Evolutionary conservation across 192 early-diverging fungal genomes (phyloP).

Genomic region (Umbelopsis isabellina): DNA sequence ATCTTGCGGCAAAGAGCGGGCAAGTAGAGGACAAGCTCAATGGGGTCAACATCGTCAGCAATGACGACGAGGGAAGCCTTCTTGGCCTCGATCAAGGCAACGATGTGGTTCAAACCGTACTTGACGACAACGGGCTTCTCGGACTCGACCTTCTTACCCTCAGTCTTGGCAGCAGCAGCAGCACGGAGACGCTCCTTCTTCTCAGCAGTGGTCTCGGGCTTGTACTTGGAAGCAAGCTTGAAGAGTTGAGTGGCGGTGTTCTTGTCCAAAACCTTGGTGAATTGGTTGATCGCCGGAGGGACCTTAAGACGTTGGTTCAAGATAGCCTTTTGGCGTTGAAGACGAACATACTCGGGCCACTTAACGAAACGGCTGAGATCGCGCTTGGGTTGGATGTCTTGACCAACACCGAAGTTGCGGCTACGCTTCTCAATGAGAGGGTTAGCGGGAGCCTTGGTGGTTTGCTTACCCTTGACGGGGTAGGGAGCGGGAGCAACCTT

Average conservation of each 20-base stretch:
- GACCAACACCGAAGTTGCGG: constrained; percentile 95
- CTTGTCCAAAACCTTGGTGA: constrained; percentile 97
- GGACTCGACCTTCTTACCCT: constrained; percentile 83
- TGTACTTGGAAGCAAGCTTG: constrained; percentile 99
- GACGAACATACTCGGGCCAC: constrained; percentile 99
- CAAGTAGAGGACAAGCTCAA: constrained; percentile 98
- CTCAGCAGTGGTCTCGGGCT: constrained; percentile 96
- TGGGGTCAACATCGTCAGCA: constrained; percentile 99
- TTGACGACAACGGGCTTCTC: constrained; percentile 97
- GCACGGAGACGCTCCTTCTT: constrained; percentile 92
- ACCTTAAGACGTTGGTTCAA: constrained; percentile 99
- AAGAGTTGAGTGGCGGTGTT: constrained; percentile 98
- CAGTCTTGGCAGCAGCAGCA: constrained; percentile 88
- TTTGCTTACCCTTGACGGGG: constrained; percentile 72
- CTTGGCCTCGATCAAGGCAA: constrained; percentile 97
- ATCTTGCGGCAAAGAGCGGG: constrained; percentile 99
- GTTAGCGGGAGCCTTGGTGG: constrained; percentile 73
- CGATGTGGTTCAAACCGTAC: constrained; percentile 99
- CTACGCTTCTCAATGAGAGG: constrained; percentile 94
- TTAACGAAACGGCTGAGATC: constrained; percentile 97
- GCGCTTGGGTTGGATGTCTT: constrained; percentile 94
- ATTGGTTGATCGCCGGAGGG: constrained; percentile 99
- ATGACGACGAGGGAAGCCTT: constrained; percentile 99
- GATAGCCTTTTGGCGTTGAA: constrained; percentile 98
- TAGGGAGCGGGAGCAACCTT: constrained; percentile 93